Evolutionary conservation across 164 flowering plant genomes (phyloP).

Genomic region (Houttuynia cordata): DNA sequence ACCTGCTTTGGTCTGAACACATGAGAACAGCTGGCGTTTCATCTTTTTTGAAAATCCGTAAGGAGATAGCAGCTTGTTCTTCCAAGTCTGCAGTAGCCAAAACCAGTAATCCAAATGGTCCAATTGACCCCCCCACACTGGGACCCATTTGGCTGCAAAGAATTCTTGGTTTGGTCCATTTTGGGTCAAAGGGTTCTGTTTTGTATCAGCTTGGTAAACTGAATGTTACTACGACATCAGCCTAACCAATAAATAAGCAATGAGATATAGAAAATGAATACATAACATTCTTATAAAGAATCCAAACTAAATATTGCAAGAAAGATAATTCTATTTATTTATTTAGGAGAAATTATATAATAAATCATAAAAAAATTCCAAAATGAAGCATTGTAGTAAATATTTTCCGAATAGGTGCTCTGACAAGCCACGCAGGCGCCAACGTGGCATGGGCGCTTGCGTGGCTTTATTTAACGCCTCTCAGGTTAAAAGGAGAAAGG

Average conservation of each 20-base stretch:
- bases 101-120: conserved; percentile 80
- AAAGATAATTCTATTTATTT: too few species aligned
- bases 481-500: too few species aligned
- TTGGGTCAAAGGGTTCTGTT: conserved; percentile 54
- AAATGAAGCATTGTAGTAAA: too few species aligned
- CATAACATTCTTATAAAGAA: too few species aligned
- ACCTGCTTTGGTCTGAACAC: conserved; percentile 85
- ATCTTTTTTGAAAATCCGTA: conserved; percentile 49
- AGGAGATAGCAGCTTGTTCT: conserved; percentile 73
- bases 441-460: too few species aligned
- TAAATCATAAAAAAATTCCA: too few species aligned
- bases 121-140: conserved; percentile 48
- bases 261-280: too few species aligned
- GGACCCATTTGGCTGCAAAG: conserved; percentile 50
- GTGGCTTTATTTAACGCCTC: too few species aligned
- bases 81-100: conserved; percentile 53
- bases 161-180: conserved; percentile 43
- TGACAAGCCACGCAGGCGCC: too few species aligned
- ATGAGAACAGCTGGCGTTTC: conserved; percentile 48
- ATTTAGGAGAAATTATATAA: too few species aligned
- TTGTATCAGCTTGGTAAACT: conserved; percentile 35
- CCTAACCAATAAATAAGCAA: conserved; percentile 19
- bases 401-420: too few species aligned
- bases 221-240: conserved; percentile 68
- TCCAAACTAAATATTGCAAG: too few species aligned